Conservation (phyloP, 495 filamentous ascomycete species). For the Tetracladium setigerum region DNA sequence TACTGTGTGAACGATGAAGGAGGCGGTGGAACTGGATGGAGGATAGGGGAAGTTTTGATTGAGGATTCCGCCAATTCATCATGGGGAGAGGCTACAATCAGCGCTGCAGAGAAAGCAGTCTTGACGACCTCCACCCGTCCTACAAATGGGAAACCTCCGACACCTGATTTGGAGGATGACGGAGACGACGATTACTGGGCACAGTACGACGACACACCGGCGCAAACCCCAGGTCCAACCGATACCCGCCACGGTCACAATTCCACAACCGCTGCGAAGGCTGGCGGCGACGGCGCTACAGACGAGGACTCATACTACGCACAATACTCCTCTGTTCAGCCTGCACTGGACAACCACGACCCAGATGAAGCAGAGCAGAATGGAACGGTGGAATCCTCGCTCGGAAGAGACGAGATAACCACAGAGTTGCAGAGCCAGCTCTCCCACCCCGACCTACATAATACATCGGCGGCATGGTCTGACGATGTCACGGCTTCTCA, state of each 20-base stretch:
- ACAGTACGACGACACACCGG: slow-evolving; percentile 81
- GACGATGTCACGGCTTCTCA: neutral
- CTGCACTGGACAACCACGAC: slow-evolving; percentile 84
- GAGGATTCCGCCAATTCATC: slow-evolving; percentile 32
- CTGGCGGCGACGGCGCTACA: slow-evolving; percentile 55
- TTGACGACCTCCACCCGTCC: slow-evolving; percentile 12
- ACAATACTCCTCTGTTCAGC: slow-evolving; percentile 83
- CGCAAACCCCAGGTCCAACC: slow-evolving; percentile 62
- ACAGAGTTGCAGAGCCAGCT: slow-evolving; percentile 5
- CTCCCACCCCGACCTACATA: slow-evolving; percentile 11
- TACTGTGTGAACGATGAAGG: slow-evolving; percentile 53
- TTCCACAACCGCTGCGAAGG: slow-evolving; percentile 32
- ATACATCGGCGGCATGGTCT: slow-evolving; percentile 9
- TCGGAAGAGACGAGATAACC: slow-evolving; percentile 14
- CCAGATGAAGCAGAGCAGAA: slow-evolving; percentile 49
- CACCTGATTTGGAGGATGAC: slow-evolving; percentile 45
- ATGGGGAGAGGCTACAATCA: slow-evolving; percentile 28
- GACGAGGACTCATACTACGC: slow-evolving; percentile 76
- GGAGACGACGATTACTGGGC: slow-evolving; percentile 95
- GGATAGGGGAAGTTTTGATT: slow-evolving; percentile 69
- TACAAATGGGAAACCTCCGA: slow-evolving; percentile 15
- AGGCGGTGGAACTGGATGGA: slow-evolving; percentile 68
- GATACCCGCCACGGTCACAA: no score
- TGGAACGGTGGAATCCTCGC: slow-evolving; percentile 16
- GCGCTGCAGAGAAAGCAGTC: slow-evolving; percentile 37